These are phyloP conservation scores for Fusarium guadeloupense DNA, from an alignment of 2,329 filamentous ascomycete species.

Conservation along the genomic window DNA sequence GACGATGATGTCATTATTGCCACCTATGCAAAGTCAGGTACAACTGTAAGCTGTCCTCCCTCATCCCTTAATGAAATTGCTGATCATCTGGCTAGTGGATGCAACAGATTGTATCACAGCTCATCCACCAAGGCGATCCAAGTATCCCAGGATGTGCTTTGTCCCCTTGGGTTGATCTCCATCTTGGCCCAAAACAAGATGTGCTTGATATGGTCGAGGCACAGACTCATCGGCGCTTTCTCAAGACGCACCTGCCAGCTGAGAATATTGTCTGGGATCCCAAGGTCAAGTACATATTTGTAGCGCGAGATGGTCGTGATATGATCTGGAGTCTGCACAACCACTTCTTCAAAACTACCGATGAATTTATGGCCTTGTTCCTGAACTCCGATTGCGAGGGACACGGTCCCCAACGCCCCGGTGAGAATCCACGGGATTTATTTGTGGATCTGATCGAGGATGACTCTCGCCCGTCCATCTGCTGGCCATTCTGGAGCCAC, in stretches of 20 bases:
- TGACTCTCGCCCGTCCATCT: neutral
- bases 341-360: conserved; percentile 5
- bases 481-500: conserved; percentile 19
- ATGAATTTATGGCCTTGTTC: conserved; percentile 4
- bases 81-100: neutral
- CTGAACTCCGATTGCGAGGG: neutral
- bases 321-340: conserved; percentile 16
- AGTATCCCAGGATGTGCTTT: neutral
- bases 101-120: conserved; percentile 14
- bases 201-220: conserved; percentile 4
- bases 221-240: conserved; percentile 2
- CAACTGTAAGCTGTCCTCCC: neutral
- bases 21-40: conserved; percentile 12
- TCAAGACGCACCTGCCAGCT: conserved; percentile 11
- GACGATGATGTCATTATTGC: conserved; percentile 17
- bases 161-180: conserved; percentile 10
- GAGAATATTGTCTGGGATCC: conserved; percentile 1
- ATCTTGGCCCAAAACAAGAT: neutral
- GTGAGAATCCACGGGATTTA: neutral
- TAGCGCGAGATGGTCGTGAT: conserved; percentile 7
- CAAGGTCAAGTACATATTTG: conserved; percentile 14
- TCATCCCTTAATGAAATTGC: accelerated
- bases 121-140: conserved; percentile 6
- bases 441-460: neutral
- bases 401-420: neutral